Base-by-base conservation (phyloP, 306 rosid species). In the Clitoria ternatea region DNA sequence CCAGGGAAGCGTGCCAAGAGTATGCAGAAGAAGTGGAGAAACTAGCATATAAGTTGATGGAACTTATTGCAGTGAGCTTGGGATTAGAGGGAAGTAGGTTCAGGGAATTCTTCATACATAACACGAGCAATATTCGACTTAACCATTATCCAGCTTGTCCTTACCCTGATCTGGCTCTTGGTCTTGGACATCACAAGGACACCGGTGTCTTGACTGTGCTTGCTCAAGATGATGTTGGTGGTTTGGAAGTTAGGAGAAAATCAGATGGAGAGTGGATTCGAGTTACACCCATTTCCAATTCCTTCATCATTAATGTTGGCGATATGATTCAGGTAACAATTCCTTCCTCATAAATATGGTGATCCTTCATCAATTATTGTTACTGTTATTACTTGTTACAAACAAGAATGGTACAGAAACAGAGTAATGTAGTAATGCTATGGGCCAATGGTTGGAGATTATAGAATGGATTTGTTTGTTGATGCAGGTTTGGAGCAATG, bases 171-270 rank as follows among this genome's bases (percentile, higher is more conserved):
- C 78, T 88, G 2, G 96, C 87, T 42, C 92, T 93, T 5, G 98
- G 98, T 4, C 85, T 90, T 22, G 98, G 98, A 6, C 97, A 54
- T 3, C 98, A 94, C 83, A 94, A 88, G 75, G 98, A 94, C 77
- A 63, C 84, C 0, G 89, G 94, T 1, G 96, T 77, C 43, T 55
- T 94, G 22, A 90, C 92, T 20, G 72, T 90, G 43, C 97, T 94
- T 12, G 84, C 90, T 6, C 92, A 94, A 57, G 97, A 90, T 65
- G 88, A 74, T 4, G 92, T 89, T 20, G 94, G 84, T 22, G 97
- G 98, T 6, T 72, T 90, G 0, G 79, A 94, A 83, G 88, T 93
- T 1, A 84, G 54, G 64, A 55, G 82, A 13, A 90, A 83, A 60
- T 73, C 90, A 2, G 92, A 90, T 64, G 84, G 84, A 26, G 85